These are phyloP conservation scores for Pyrus bretschneideri DNA, from an alignment of 306 rosid species.

Conservation along the genomic window DNA sequence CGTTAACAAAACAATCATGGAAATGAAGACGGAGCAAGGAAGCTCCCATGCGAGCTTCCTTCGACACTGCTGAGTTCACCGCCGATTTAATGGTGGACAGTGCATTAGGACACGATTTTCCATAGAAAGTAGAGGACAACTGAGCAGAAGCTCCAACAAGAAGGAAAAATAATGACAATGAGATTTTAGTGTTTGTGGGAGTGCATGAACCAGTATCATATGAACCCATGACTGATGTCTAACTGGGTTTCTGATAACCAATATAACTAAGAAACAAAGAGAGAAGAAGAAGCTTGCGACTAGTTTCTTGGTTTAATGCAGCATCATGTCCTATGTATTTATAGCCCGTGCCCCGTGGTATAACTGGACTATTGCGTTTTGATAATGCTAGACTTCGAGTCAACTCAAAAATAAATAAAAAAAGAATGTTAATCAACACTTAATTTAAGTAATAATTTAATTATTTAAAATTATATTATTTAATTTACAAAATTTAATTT, in stretches of 20 bases:
- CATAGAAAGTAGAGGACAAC: constrained; percentile 47
- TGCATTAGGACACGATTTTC: constrained; percentile 42
- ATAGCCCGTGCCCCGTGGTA: not conserved
- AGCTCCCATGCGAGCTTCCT: constrained; percentile 78
- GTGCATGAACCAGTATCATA: not conserved
- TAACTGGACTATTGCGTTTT: not conserved
- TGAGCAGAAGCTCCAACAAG: constrained; percentile 34
- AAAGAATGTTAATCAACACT: too few species aligned
- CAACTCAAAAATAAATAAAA: not conserved
- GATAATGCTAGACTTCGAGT: not conserved
- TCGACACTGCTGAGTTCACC: constrained; percentile 32
- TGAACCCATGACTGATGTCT: not conserved
- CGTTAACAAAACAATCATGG: constrained; percentile 84
- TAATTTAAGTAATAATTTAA: too few species aligned
- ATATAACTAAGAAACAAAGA: not conserved
- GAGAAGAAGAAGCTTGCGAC: not conserved
- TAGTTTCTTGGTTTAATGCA: not conserved
- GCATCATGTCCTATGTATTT: not conserved
- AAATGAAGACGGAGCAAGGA: constrained; percentile 82
- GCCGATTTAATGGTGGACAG: constrained; percentile 44
- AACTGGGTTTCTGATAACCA: not conserved
- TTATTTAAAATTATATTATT: too few species aligned
- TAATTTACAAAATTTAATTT: too few species aligned
- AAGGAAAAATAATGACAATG: not conserved
- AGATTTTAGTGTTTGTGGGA: not conserved